A percentile compares a stretch with the other conserved stretches of the same genome.
These are phyloP conservation scores for Beauveria sp. DNA, from an alignment of 2,329 filamentous ascomycete genomes.

Conservation along the genomic window DNA sequence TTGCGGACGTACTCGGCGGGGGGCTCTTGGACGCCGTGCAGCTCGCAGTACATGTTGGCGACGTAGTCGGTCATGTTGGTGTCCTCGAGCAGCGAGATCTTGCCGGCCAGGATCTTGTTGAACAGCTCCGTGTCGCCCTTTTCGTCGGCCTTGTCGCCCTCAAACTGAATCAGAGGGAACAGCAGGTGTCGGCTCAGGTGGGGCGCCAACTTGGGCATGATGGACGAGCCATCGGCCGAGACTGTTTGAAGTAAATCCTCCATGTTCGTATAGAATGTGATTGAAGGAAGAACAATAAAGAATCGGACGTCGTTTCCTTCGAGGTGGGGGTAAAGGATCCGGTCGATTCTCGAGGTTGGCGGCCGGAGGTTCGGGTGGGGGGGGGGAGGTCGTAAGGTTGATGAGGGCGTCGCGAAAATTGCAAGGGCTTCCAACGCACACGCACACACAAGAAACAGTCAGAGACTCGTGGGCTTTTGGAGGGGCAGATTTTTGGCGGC, in stretches of 20 bases:
- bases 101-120: slow-evolving; percentile 71
- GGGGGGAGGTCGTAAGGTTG: neutral
- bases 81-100: slow-evolving; percentile 89
- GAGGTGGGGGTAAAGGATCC: neutral
- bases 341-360: neutral
- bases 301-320: neutral
- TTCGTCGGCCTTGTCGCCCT: slow-evolving; percentile 73
- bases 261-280: slow-evolving; percentile 24
- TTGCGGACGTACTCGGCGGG: slow-evolving; percentile 84
- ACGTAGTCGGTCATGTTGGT: slow-evolving; percentile 99
- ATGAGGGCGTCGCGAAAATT: slow-evolving; percentile 9
- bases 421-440: slow-evolving; percentile 18
- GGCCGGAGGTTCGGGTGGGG: slow-evolving; percentile 3
- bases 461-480: slow-evolving; percentile 19
- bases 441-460: slow-evolving; percentile 1
- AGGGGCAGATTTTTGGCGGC: slow-evolving; percentile 30
- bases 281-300: slow-evolving; percentile 16
- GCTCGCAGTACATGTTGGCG: slow-evolving; percentile 80
- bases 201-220: slow-evolving; percentile 82
- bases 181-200: slow-evolving; percentile 94
- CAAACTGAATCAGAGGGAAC: slow-evolving; percentile 92
- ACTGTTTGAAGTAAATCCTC: slow-evolving; percentile 43
- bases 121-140: slow-evolving; percentile 51
- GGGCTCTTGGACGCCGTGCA: slow-evolving; percentile 69
- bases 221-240: slow-evolving; percentile 61